Conservation (phyloP, 129 eudicot species). For the Chrysanthemum makinoi region DNA sequence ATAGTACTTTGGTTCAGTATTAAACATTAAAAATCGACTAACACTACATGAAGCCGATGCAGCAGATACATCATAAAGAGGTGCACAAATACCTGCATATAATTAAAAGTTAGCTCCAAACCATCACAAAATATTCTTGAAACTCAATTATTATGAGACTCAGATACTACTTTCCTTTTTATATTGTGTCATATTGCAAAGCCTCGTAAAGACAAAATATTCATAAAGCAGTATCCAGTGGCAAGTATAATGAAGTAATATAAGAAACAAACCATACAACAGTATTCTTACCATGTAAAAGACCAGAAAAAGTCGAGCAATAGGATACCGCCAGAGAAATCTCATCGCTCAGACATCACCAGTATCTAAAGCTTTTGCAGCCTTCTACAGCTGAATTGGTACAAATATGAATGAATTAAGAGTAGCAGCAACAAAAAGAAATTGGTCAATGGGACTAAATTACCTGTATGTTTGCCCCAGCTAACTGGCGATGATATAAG, state of each 20-base stretch:
- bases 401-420: constrained; percentile 3
- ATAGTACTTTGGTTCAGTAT: neutral
- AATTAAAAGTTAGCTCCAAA: constrained; percentile 10
- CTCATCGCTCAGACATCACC: constrained; percentile 96
- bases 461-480: constrained; percentile 91
- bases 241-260: neutral
- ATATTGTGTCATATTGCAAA: neutral
- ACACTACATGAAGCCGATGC: constrained; percentile 94
- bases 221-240: constrained; percentile 5
- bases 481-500: constrained; percentile 90
- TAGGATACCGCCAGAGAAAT: constrained; percentile 94
- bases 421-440: constrained; percentile 13
- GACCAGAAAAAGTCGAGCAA: constrained; percentile 78
- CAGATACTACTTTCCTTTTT: neutral
- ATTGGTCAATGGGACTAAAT: constrained; percentile 14
- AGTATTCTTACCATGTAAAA: constrained; percentile 68
- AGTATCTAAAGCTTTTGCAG: constrained; percentile 82
- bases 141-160: neutral
- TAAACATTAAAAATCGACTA: neutral
- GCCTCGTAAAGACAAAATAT: constrained; percentile 7
- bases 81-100: constrained; percentile 90
- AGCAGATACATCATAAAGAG: constrained; percentile 95
- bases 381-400: constrained; percentile 80
- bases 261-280: neutral
- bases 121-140: neutral